Percentiles rank a stretch among this genome's conserved stretches.
Evolutionary conservation across 2,329 filamentous ascomycete species (phyloP).

Genomic region (Pseudocercospora pini-densiflorae): DNA sequence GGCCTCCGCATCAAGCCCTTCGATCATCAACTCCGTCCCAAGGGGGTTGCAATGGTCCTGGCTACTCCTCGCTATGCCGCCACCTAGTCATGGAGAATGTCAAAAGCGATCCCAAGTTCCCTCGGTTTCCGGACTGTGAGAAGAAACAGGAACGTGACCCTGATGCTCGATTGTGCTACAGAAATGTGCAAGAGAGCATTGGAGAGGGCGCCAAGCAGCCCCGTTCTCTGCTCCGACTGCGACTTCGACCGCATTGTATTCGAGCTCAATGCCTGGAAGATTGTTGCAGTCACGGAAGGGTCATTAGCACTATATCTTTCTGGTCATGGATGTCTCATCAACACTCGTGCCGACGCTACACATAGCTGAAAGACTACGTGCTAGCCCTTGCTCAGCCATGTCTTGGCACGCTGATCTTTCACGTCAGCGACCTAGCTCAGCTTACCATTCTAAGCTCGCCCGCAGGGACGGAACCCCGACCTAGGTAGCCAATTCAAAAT

Average conservation of each 20-base stretch:
- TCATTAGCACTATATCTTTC: not conserved
- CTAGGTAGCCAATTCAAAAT: not conserved
- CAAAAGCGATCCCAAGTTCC: not conserved
- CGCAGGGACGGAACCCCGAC: not conserved
- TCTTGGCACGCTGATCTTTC: conserved; percentile 3
- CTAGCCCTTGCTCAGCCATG: not conserved
- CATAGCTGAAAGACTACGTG: not conserved
- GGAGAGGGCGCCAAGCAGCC: not conserved
- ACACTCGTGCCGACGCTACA: not conserved
- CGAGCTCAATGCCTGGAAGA: not conserved
- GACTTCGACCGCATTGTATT: not conserved
- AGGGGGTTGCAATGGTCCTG: too few relatives aligned
- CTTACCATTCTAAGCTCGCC: not conserved
- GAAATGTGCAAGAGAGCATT: too few relatives aligned
- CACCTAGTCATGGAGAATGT: not conserved
- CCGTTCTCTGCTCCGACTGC: not conserved
- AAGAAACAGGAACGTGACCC: too few relatives aligned
- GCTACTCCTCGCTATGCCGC: not conserved
- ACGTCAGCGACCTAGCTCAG: not conserved
- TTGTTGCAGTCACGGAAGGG: not conserved
- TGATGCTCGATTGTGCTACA: too few relatives aligned
- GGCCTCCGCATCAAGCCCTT: too few relatives aligned
- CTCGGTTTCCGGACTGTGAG: not conserved
- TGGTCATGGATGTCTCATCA: not conserved
- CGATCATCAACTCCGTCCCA: too few relatives aligned